Evolutionary conservation across 2,329 filamentous ascomycete genomes (phyloP).

Genomic region (Domatiomyces globalis): DNA sequence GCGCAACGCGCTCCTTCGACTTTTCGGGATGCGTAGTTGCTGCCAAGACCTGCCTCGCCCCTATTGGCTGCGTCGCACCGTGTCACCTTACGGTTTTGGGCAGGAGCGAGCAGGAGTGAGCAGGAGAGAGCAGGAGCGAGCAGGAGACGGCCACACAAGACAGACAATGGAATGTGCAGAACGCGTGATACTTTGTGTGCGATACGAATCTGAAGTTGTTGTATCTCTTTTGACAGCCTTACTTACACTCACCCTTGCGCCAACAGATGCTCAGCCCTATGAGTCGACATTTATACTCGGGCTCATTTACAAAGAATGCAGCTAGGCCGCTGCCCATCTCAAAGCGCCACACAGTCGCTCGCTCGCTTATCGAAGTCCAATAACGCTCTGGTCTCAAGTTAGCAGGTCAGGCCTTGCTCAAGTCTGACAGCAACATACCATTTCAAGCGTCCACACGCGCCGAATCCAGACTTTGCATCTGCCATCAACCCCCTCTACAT

Average conservation of each 20-base stretch:
- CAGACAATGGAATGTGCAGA: too few relatives aligned
- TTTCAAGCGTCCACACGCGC: constrained; percentile 95
- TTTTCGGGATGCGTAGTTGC: too few relatives aligned
- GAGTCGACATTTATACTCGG: neutral
- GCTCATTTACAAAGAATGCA: neutral
- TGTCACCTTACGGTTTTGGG: too few relatives aligned
- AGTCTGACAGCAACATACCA: constrained; percentile 40
- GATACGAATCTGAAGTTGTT: neutral
- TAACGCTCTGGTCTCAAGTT: constrained; percentile 50
- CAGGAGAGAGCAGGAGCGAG: too few relatives aligned
- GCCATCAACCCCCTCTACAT: constrained; percentile 80
- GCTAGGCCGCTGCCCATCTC: neutral
- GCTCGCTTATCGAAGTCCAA: constrained; percentile 52
- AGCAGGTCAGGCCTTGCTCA: neutral
- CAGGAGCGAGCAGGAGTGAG: too few relatives aligned
- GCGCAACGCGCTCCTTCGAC: too few relatives aligned
- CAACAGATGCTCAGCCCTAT: neutral
- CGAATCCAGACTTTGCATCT: constrained; percentile 97
- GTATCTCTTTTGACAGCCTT: neutral
- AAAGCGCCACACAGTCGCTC: neutral
- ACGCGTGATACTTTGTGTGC: too few relatives aligned
- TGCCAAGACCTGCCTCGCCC: too few relatives aligned
- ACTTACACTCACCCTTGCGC: neutral
- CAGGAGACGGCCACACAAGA: too few relatives aligned
- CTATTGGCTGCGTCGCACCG: too few relatives aligned